Evolutionary conservation across 805 yeast species (phyloP).

Genomic region (Myxozyma udenii): DNA sequence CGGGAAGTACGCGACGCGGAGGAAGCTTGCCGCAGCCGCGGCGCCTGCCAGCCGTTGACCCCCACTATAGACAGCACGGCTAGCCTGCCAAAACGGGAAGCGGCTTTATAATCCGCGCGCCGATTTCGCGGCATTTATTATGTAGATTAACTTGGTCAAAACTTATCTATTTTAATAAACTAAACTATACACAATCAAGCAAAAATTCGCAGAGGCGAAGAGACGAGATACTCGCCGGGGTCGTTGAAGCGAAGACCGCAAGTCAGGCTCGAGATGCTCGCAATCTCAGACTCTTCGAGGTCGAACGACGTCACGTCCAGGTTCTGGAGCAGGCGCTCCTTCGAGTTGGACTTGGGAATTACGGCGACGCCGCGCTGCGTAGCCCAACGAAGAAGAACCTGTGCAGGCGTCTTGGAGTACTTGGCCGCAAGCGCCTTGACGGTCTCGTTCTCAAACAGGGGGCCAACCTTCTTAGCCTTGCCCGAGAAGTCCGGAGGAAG

Average conservation of each 20-base stretch:
- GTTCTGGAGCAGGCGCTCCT: slow-evolving; percentile 60
- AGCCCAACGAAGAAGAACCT: slow-evolving; percentile 67
- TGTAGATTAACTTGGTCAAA: no score
- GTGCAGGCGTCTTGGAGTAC: slow-evolving; percentile 57
- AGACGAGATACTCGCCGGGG: slow-evolving; percentile 4
- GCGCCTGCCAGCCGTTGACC: no score
- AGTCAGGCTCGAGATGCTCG: slow-evolving; percentile 58
- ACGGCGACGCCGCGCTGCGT: slow-evolving; percentile 4
- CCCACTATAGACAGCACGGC: no score
- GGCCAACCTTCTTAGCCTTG: slow-evolving; percentile 49
- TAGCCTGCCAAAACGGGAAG: no score
- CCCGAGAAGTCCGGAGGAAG: slow-evolving; percentile 53
- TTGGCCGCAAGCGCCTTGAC: slow-evolving; percentile 56
- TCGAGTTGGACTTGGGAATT: slow-evolving; percentile 50
- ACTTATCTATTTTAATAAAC: no score
- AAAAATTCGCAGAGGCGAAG: slow-evolving; percentile 3
- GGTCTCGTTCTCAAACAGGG: slow-evolving; percentile 43
- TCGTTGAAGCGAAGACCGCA: slow-evolving; percentile 75
- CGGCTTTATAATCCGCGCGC: no score
- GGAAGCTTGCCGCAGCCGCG: no score
- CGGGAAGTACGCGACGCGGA: no score
- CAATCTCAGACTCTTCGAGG: slow-evolving; percentile 52
- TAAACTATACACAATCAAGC: no score
- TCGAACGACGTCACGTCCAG: slow-evolving; percentile 55
- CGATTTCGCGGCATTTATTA: no score